Conservation (phyloP, 441 rosid species). For the Mallotus japonicus region DNA sequence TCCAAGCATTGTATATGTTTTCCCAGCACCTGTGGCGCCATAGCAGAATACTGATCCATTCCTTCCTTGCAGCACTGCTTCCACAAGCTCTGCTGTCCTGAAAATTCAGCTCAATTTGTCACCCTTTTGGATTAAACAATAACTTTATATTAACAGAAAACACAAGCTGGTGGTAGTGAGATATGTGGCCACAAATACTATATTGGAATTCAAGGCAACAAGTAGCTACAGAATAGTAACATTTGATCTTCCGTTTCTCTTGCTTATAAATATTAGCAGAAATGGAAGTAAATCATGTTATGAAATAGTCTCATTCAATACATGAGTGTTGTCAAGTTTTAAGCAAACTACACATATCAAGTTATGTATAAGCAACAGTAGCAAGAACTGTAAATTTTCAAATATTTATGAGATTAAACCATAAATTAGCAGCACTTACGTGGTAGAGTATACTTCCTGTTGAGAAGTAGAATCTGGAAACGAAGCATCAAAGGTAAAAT, state of each 20-base stretch:
- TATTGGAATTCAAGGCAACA: neutral
- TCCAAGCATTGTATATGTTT: slow-evolving; percentile 92
- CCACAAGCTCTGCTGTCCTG: slow-evolving; percentile 90
- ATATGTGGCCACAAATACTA: neutral
- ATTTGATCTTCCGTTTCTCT: neutral
- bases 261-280: neutral
- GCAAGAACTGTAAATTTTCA: too few relatives aligned
- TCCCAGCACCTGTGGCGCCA: slow-evolving; percentile 97
- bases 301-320: neutral
- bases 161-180: neutral
- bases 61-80: slow-evolving; percentile 85
- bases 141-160: neutral
- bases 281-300: neutral
- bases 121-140: neutral
- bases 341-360: too few relatives aligned
- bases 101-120: slow-evolving; percentile 24
- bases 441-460: slow-evolving; percentile 74
- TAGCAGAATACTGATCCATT: slow-evolving; percentile 96
- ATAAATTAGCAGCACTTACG: slow-evolving; percentile 50
- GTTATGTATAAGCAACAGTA: too few relatives aligned
- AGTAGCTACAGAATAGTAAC: neutral
- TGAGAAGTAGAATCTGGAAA: slow-evolving; percentile 79
- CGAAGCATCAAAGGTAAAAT: slow-evolving; percentile 82
- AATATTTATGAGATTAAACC: too few relatives aligned
- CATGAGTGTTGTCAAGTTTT: too few relatives aligned